Percentiles rank a stretch among this genome's conserved stretches.
Conservation (phyloP, 164 flowering plant species). For the Litsea cubeba region DNA sequence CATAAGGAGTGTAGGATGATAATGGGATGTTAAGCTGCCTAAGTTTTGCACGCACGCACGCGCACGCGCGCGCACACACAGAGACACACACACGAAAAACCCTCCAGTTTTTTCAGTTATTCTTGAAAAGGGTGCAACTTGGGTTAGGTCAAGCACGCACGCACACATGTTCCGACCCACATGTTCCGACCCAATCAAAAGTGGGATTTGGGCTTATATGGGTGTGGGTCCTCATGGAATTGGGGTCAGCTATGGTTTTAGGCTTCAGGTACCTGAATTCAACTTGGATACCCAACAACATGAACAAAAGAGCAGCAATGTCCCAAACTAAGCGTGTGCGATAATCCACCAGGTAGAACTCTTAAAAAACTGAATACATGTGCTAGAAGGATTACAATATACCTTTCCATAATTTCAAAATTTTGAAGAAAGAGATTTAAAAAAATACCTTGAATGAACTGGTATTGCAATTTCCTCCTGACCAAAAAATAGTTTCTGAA, state of each 20-base stretch:
- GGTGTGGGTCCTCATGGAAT: too few species aligned
- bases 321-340: neutral
- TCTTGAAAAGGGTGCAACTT: too few species aligned
- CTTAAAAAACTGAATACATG: neutral
- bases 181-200: too few species aligned
- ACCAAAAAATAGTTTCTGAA: conserved; percentile 96
- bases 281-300: neutral
- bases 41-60: too few species aligned
- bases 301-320: neutral
- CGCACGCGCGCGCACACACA: too few species aligned
- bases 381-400: neutral
- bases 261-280: neutral
- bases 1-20: neutral
- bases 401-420: neutral
- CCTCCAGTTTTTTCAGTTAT: too few species aligned
- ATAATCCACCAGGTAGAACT: neutral
- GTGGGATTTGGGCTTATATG: too few species aligned
- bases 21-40: too few species aligned
- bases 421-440: neutral
- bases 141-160: too few species aligned
- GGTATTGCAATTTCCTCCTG: conserved; percentile 99
- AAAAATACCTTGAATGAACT: conserved; percentile 75
- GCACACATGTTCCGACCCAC: too few species aligned
- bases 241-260: too few species aligned
- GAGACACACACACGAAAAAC: too few species aligned